These are phyloP conservation scores for Aspergillus terreus DNA, from an alignment of 2,329 filamentous ascomycete species.

Conservation along the genomic window DNA sequence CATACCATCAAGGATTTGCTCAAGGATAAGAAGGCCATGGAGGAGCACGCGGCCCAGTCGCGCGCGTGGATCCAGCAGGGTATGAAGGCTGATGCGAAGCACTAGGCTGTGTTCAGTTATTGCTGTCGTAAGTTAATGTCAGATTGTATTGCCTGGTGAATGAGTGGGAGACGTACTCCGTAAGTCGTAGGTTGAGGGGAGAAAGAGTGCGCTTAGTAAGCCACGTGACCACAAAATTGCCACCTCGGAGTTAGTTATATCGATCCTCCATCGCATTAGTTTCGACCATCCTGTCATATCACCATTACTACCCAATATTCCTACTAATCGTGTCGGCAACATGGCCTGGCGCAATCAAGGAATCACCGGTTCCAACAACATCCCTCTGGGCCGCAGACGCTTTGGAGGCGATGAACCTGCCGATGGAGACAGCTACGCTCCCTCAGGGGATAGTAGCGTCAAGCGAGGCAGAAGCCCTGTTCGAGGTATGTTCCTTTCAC, in stretches of 20 bases:
- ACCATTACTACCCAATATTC: slow-evolving; percentile 6
- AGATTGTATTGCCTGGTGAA: not conserved
- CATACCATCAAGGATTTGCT: slow-evolving; percentile 60
- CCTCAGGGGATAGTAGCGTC: slow-evolving; percentile 47
- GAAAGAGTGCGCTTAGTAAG: slow-evolving; percentile 2
- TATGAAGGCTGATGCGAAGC: slow-evolving; percentile 62
- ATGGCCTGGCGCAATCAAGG: slow-evolving; percentile 70
- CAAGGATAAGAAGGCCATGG: slow-evolving; percentile 55
- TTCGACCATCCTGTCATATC: slow-evolving; percentile 4
- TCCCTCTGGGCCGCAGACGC: slow-evolving; percentile 81
- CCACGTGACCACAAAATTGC: slow-evolving; percentile 13
- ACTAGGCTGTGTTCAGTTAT: not conserved
- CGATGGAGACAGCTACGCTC: slow-evolving; percentile 44
- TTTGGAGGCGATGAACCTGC: slow-evolving; percentile 65
- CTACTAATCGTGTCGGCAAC: not conserved
- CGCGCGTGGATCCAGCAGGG: slow-evolving; percentile 64
- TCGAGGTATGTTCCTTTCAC: slow-evolving; percentile 58
- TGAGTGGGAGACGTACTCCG: not conserved
- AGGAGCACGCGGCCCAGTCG: slow-evolving; percentile 52
- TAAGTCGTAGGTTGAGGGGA: not conserved
- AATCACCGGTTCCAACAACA: slow-evolving; percentile 97
- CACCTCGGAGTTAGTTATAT: slow-evolving; percentile 3
- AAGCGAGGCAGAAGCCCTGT: slow-evolving; percentile 94
- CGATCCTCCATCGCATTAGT: not conserved
- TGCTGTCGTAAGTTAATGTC: not conserved